Percentiles rank a stretch among this genome's conserved stretches.
These are phyloP conservation scores for Trifolium pratense DNA, from an alignment of 306 rosid genomes.

Conservation along the genomic window DNA sequence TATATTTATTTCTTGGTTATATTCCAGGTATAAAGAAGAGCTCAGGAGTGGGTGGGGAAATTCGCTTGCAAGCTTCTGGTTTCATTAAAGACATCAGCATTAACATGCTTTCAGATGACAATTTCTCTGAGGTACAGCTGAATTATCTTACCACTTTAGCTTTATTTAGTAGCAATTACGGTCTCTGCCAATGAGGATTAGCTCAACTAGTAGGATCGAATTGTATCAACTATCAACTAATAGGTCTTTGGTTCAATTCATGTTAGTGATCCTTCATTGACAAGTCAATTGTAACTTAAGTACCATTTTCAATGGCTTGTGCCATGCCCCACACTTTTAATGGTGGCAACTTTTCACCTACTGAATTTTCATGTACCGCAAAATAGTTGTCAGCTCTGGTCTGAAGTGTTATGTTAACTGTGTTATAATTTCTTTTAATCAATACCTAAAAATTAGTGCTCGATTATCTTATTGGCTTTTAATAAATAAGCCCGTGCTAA, in stretches of 20 bases:
- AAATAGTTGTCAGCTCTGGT: slow-evolving; percentile 18
- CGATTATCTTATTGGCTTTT: slow-evolving; percentile 5
- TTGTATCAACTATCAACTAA: not conserved
- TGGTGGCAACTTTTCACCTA: not conserved
- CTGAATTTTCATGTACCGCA: slow-evolving; percentile 25
- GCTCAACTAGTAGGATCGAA: slow-evolving; percentile 25
- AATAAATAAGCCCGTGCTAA: slow-evolving; percentile 5
- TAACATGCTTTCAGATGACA: slow-evolving; percentile 73
- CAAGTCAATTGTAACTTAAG: slow-evolving; percentile 5
- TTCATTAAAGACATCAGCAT: slow-evolving; percentile 60
- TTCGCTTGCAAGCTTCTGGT: slow-evolving; percentile 64
- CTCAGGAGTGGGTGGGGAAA: slow-evolving; percentile 48
- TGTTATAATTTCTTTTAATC: slow-evolving; percentile 8
- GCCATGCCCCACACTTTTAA: slow-evolving; percentile 27
- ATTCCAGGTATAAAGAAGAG: slow-evolving; percentile 60
- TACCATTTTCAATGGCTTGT: slow-evolving; percentile 15
- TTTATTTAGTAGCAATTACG: slow-evolving; percentile 2
- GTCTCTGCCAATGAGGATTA: slow-evolving; percentile 16
- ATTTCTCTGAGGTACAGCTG: slow-evolving; percentile 65
- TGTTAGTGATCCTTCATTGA: slow-evolving; percentile 5
- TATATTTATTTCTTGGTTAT: slow-evolving; percentile 30
- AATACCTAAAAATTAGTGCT: slow-evolving; percentile 7
- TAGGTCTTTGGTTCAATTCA: slow-evolving; percentile 11
- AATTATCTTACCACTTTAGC: slow-evolving; percentile 36
- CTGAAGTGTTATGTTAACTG: slow-evolving; percentile 12